These are phyloP conservation scores for Phialemonium atrogriseum DNA, from an alignment of 2,329 filamentous ascomycete genomes.

Conservation along the genomic window DNA sequence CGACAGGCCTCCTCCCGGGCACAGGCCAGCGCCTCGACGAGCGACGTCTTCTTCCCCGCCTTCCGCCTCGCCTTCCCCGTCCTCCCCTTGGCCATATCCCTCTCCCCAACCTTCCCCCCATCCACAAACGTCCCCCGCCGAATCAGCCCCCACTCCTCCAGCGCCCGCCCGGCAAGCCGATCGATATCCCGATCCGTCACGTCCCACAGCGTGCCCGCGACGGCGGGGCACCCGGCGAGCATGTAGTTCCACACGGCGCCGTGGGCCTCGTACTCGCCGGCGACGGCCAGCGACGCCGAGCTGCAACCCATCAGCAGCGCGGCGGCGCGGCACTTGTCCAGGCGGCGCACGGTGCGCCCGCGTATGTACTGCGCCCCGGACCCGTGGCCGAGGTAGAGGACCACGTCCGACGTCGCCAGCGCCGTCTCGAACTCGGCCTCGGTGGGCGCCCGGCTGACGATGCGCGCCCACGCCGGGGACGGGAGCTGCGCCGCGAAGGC, in stretches of 20 bases:
- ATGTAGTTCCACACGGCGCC: slow-evolving; percentile 90
- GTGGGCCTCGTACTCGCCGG: slow-evolving; percentile 82
- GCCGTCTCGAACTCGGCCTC: slow-evolving; percentile 69
- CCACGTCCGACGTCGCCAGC: slow-evolving; percentile 58
- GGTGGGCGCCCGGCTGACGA: slow-evolving; percentile 60
- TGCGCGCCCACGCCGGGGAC: slow-evolving; percentile 62
- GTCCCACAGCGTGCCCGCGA: slow-evolving; percentile 93
- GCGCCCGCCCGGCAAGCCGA: slow-evolving; percentile 69
- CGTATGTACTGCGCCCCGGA: slow-evolving; percentile 92
- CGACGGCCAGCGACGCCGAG: slow-evolving; percentile 70
- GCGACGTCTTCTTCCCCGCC: slow-evolving; percentile 33
- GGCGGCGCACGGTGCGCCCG: slow-evolving; percentile 68
- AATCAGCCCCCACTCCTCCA: slow-evolving; percentile 81
- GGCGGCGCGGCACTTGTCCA: slow-evolving; percentile 66
- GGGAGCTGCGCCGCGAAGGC: slow-evolving; percentile 55
- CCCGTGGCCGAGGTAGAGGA: slow-evolving; percentile 95
- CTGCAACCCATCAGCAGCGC: slow-evolving; percentile 93
- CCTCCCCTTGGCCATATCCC: slow-evolving; percentile 19
- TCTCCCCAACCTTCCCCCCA: slow-evolving; percentile 19
- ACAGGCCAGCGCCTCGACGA: slow-evolving; percentile 74
- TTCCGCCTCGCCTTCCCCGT: slow-evolving; percentile 10
- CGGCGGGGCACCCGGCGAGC: slow-evolving; percentile 74
- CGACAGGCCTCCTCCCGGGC: slow-evolving; percentile 71
- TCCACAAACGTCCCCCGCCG: slow-evolving; percentile 34
- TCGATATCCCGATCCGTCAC: slow-evolving; percentile 98